Evolutionary conservation across 306 rosid species (phyloP).

Genomic region (Lotus japonicus): DNA sequence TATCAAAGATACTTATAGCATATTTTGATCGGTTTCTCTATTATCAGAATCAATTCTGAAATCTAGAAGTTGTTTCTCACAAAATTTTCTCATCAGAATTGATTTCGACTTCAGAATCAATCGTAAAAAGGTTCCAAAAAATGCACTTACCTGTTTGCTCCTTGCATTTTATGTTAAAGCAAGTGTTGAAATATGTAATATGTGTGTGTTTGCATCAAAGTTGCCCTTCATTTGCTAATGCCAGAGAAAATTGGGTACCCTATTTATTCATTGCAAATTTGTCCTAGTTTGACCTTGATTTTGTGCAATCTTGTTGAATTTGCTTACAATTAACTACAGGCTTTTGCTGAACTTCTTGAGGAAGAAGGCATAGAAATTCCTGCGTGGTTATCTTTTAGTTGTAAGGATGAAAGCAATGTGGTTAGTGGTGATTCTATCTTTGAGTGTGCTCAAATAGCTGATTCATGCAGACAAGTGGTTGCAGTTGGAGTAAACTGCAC

Average conservation of each 20-base stretch:
- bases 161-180: too few relatives aligned
- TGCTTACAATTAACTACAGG: constrained; percentile 35
- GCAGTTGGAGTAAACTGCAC: constrained; percentile 92
- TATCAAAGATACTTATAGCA: background rate
- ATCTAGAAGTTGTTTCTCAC: too few relatives aligned
- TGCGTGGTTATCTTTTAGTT: constrained; percentile 80
- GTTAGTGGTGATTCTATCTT: constrained; percentile 69
- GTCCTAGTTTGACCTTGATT: constrained; percentile 6
- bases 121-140: too few relatives aligned
- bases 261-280: background rate
- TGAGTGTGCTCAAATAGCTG: constrained; percentile 72
- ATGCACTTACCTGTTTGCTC: too few relatives aligned
- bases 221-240: background rate
- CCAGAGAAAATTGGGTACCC: background rate
- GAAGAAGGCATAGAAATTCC: constrained; percentile 77
- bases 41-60: too few relatives aligned
- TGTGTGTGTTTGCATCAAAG: too few relatives aligned
- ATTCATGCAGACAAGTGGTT: constrained; percentile 54
- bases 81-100: too few relatives aligned
- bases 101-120: too few relatives aligned
- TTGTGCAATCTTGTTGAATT: background rate
- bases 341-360: constrained; percentile 65
- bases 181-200: too few relatives aligned
- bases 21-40: too few relatives aligned
- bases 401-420: constrained; percentile 66